Conservation (phyloP, 2,329 filamentous ascomycete species). For the Curvularia sp. region DNA sequence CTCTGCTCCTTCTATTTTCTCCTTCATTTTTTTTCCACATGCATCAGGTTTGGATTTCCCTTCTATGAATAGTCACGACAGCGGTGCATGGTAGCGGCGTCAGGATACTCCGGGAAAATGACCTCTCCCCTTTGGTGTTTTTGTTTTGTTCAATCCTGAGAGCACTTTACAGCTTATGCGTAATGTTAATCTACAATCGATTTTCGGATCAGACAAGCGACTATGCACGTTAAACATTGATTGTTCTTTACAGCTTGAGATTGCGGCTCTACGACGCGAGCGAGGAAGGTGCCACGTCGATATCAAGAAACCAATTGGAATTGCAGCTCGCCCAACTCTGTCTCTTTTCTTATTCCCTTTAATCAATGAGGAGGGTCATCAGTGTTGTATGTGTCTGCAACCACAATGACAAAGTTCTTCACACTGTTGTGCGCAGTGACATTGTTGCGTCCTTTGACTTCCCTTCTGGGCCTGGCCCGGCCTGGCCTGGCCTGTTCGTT, state of each 20-base stretch:
- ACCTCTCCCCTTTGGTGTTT: not conserved
- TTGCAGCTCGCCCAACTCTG: not conserved
- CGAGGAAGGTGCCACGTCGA: not conserved
- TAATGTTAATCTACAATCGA: not conserved
- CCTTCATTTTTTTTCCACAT: not conserved
- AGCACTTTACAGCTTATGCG: not conserved
- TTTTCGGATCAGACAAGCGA: not conserved
- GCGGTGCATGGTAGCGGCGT: constrained; percentile 3
- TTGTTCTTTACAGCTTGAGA: not conserved
- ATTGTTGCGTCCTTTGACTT: not conserved
- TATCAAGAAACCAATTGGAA: not conserved
- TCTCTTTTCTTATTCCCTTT: not conserved
- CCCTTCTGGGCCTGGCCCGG: not conserved
- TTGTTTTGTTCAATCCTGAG: not conserved
- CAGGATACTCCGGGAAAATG: not conserved
- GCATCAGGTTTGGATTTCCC: not conserved
- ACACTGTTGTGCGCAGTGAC: not conserved
- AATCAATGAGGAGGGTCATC: not conserved
- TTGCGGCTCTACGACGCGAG: not conserved
- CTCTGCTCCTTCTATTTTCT: not conserved
- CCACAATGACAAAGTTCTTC: not conserved
- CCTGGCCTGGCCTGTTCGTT: not conserved
- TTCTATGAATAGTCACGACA: not conserved
- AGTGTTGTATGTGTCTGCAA: not conserved
- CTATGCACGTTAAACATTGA: not conserved